Base-by-base conservation (phyloP, 2,329 filamentous ascomycete genomes). In the Arthrobotrys pseudoclavata region DNA sequence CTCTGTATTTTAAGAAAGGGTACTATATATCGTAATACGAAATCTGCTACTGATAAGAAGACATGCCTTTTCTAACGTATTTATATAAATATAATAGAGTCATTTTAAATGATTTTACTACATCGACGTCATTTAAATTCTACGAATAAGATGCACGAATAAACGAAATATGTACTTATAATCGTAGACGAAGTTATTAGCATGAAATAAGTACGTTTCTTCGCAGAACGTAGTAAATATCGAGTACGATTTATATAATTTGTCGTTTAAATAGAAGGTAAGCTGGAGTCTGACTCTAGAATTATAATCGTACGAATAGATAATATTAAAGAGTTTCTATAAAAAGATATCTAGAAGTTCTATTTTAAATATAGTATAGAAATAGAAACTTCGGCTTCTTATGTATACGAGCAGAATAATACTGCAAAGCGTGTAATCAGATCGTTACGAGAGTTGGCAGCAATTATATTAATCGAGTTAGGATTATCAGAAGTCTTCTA, bases 1-100 rank as follows among this genome's bases (percentile, higher is more conserved):
- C 31, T 66, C 6, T 72, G 22, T 72, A 50, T 66, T 37, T 68
- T 68, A 64, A 48, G n/a, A 13, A 62, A 62, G 42, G 12, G 15
- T 53, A 53, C 13, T 29, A 53, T 53, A 53, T 53, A 53, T 26
- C n/a, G n/a, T n/a, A n/a, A n/a, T n/a, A n/a, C n/a, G n/a, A n/a
- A n/a, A n/a, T n/a, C n/a, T n/a, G n/a, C 20, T 53, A 26, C 29
- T 10, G 29, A 26, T 29, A 53, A 53, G 5, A 53, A 31, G 29
- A 26, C 4, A 53, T 29, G 29, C 2, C 13, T 53, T 29, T 26
- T 26, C 13, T 22, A 31, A 29, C 13, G 29, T 26, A 53, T 53
- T 53, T 26, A 53, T 53, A 53, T 53, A 15, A 53, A 53, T 53
- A 53, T 53, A 53, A 53, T 53, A 26, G 29, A 53, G 4, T 53